Evolutionary conservation across 1,284 basidiomycete genomes (phyloP).

Genomic region (Sutorius eximius): DNA sequence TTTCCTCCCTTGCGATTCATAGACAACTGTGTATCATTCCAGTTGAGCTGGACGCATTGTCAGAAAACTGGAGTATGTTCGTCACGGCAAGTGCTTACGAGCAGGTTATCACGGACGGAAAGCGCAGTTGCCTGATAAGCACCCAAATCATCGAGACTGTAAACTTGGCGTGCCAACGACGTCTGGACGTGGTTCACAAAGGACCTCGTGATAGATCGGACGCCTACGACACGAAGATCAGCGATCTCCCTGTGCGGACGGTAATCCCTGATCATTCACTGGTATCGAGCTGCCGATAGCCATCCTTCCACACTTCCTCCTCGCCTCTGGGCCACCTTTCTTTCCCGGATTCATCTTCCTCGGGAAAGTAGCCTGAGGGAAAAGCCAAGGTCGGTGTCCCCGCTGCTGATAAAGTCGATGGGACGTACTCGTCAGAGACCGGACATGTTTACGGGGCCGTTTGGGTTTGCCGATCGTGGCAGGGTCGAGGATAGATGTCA

Average conservation of each 20-base stretch:
- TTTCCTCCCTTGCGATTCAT: slow-evolving; percentile 74
- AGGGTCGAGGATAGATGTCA: slow-evolving; percentile 62
- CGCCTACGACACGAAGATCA: slow-evolving; percentile 41
- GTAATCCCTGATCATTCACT: slow-evolving; percentile 40
- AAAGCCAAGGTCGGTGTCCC: background rate
- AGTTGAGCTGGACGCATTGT: slow-evolving; percentile 56
- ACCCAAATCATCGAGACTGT: slow-evolving; percentile 81
- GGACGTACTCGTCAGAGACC: slow-evolving; percentile 65
- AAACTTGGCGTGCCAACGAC: slow-evolving; percentile 82
- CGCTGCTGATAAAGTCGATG: background rate
- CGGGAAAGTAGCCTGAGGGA: slow-evolving; percentile 65
- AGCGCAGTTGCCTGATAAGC: slow-evolving; percentile 82
- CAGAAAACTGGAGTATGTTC: background rate
- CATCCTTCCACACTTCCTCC: slow-evolving; percentile 75
- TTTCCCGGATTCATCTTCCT: slow-evolving; percentile 70
- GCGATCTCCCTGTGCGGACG: background rate
- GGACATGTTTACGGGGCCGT: slow-evolving; percentile 63
- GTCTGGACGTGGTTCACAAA: slow-evolving; percentile 86
- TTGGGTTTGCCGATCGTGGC: slow-evolving; percentile 61
- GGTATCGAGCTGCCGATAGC: slow-evolving; percentile 56
- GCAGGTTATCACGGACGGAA: slow-evolving; percentile 81
- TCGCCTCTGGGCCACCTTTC: slow-evolving; percentile 87
- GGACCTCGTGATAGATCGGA: slow-evolving; percentile 71
- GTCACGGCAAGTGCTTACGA: slow-evolving; percentile 46
- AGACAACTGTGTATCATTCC: slow-evolving; percentile 75